A percentile compares a stretch with the other conserved stretches of the same genome.
Conservation (phyloP, 83 land plant genomes). For the Thuja plicata region DNA sequence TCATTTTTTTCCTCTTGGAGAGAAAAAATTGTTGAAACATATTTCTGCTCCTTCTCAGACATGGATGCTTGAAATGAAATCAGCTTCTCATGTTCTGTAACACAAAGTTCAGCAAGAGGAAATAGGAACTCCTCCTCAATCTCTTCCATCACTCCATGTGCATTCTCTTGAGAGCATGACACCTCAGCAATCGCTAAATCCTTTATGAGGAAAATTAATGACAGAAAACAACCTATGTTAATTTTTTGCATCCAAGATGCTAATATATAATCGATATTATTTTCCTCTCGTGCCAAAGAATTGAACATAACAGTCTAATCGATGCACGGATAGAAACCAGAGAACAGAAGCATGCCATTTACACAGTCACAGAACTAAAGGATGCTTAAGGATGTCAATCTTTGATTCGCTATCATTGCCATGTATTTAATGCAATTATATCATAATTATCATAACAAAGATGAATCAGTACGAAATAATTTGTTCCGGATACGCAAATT, state of each 20-base stretch:
- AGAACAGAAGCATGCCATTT: not conserved
- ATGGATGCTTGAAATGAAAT: not conserved
- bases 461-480: not conserved
- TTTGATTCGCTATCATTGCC: not conserved
- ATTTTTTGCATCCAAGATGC: not conserved
- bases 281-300: not conserved
- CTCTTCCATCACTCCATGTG: not conserved
- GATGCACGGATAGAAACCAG: not conserved
- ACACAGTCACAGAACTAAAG: not conserved
- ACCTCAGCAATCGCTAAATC: slow-evolving; percentile 9
- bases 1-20: slow-evolving; percentile 14
- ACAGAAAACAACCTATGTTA: not conserved
- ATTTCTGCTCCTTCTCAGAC: slow-evolving; percentile 14
- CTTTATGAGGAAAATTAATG: not conserved
- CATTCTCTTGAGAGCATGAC: slow-evolving; percentile 13
- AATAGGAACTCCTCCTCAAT: slow-evolving; percentile 6
- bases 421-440: not conserved
- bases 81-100: slow-evolving; percentile 3
- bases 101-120: slow-evolving; percentile 11
- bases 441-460: not conserved
- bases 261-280: not conserved
- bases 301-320: not conserved
- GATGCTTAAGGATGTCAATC: not conserved
- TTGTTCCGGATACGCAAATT: not conserved
- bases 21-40: slow-evolving; percentile 10